A percentile compares a stretch with the other conserved stretches of the same genome.
Evolutionary conservation across 2,329 filamentous ascomycete species (phyloP).

Genomic region (Aspergillus udagawae): DNA sequence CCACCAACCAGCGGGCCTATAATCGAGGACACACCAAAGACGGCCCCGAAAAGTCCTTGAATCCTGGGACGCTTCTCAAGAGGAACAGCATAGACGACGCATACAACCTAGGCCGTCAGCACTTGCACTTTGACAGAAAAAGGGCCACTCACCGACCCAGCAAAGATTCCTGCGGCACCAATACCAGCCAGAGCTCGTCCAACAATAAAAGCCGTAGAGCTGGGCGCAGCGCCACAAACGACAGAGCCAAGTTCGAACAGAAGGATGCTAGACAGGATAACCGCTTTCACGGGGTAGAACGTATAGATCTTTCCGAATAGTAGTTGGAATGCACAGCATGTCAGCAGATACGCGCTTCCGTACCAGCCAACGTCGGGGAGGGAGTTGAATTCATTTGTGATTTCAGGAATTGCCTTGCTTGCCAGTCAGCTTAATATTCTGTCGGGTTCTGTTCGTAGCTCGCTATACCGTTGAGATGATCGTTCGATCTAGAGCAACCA

Average conservation of each 20-base stretch:
- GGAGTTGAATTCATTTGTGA: background rate
- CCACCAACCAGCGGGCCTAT: slow-evolving; percentile 27
- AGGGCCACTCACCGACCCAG: background rate
- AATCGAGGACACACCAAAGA: slow-evolving; percentile 21
- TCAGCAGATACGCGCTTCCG: background rate
- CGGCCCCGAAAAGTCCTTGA: slow-evolving; percentile 26
- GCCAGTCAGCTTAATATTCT: background rate
- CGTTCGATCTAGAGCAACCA: background rate
- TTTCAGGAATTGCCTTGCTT: background rate
- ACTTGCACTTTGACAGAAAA: background rate
- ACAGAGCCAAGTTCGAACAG: background rate
- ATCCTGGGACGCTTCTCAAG: slow-evolving; percentile 28
- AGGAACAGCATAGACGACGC: slow-evolving; percentile 30
- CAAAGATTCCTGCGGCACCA: background rate
- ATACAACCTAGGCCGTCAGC: background rate
- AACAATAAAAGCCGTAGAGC: background rate
- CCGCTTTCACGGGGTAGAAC: background rate
- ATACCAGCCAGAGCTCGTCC: background rate
- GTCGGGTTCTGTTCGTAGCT: background rate
- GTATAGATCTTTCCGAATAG: background rate
- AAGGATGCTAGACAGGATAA: background rate
- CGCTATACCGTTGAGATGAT: background rate
- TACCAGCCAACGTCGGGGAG: background rate
- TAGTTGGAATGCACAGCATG: background rate
- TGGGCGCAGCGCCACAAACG: background rate